Evolutionary conservation across 371 early-diverging fungal genomes (phyloP).

Genomic region (Circinella minor): DNA sequence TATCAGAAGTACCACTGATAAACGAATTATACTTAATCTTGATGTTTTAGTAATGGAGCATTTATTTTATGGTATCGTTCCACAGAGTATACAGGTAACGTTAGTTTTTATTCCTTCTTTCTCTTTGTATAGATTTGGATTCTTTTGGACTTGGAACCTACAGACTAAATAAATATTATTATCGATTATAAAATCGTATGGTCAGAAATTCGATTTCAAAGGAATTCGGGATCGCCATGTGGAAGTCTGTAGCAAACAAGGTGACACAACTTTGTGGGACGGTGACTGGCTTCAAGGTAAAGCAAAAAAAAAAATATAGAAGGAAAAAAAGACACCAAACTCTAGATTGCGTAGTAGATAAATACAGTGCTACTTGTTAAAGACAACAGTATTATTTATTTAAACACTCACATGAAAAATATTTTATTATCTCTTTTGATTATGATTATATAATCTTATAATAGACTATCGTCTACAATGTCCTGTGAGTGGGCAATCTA

Average conservation of each 20-base stretch:
- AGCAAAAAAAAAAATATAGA: too few species aligned
- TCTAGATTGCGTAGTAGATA: too few species aligned
- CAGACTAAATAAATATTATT: neutral
- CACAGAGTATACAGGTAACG: constrained; percentile 65
- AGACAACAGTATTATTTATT: too few species aligned
- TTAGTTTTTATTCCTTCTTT: too few species aligned
- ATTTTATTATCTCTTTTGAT: neutral
- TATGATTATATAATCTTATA: constrained; percentile 12
- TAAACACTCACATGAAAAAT: neutral
- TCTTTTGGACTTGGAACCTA: neutral
- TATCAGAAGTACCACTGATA: constrained; percentile 71
- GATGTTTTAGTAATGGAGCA: constrained; percentile 97
- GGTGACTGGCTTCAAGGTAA: constrained; percentile 70
- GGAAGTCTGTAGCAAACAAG: constrained; percentile 37
- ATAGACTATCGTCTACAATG: constrained; percentile 11
- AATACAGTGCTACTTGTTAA: too few species aligned
- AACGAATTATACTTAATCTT: constrained; percentile 68
- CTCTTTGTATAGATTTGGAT: too few species aligned
- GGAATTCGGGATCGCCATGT: constrained; percentile 73
- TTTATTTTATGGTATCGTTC: constrained; percentile 73
- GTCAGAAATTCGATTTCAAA: constrained; percentile 88
- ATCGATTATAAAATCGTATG: constrained; percentile 1
- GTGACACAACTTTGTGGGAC: constrained; percentile 67
- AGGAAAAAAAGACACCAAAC: too few species aligned
- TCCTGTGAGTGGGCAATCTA: constrained; percentile 73